These are phyloP conservation scores for Linnemannia hyalina DNA, from an alignment of 192 early-diverging fungal species.

Conservation along the genomic window DNA sequence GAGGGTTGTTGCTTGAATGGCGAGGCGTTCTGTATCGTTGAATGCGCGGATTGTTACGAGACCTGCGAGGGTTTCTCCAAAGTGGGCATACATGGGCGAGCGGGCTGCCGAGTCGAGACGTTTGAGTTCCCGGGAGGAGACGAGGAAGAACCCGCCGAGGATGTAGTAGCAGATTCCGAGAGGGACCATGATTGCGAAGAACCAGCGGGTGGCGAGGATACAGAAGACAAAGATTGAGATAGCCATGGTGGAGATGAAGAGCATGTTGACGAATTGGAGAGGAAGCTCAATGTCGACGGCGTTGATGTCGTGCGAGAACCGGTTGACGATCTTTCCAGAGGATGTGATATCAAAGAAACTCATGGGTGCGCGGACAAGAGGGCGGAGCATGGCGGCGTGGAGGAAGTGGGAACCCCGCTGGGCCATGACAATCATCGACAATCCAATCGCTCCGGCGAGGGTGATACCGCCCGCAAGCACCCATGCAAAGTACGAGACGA, in stretches of 20 bases:
- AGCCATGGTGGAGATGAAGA: constrained; percentile 28
- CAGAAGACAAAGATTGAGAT: constrained; percentile 30
- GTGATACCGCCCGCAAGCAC: constrained; percentile 8
- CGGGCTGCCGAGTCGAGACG: constrained; percentile 81
- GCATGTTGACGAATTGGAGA: constrained; percentile 30
- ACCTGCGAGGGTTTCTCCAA: constrained; percentile 70
- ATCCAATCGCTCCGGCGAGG: constrained; percentile 2
- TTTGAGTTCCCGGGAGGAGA: constrained; percentile 79
- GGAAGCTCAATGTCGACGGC: constrained; percentile 71
- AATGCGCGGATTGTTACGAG: constrained; percentile 78
- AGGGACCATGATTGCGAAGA: constrained; percentile 30
- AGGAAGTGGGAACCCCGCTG: constrained; percentile 66
- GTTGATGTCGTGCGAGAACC: constrained; percentile 84
- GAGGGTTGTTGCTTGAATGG: constrained; percentile 69
- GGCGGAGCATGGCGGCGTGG: constrained; percentile 72
- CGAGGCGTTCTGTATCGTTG: constrained; percentile 74
- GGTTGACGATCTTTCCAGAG: constrained; percentile 80
- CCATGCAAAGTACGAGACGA: constrained; percentile 31
- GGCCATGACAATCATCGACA: constrained; percentile 24
- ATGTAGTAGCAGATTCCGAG: constrained; percentile 38
- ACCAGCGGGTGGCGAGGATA: constrained; percentile 51
- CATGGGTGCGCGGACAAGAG: constrained; percentile 68
- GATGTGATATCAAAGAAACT: constrained; percentile 73
- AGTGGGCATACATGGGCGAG: constrained; percentile 77
- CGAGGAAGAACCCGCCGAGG: constrained; percentile 66